Evolutionary conservation across 805 yeast species (phyloP), one percentile per base, ranked within the genome.

Genomic region (Saccharomycopsis babjevae): DNA sequence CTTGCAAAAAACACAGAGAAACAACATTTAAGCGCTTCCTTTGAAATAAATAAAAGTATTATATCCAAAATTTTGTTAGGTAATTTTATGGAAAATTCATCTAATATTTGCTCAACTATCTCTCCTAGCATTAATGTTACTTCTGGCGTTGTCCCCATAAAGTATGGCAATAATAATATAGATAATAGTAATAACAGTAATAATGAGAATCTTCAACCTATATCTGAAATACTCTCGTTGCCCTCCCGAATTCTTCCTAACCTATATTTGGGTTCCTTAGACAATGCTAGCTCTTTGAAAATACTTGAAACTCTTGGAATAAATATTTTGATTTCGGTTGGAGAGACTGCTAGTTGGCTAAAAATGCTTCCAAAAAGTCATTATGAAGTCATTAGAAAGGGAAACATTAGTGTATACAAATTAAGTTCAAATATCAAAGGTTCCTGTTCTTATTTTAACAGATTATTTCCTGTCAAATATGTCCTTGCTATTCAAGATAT

Each of bases 171-270:
- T 43, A 22, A 13, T 8, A 20, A 34, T 46, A 46, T n/a, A 22
- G 7, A 46, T 46, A 46, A 46, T 25, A 43, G 20, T 22, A 18
- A 4, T 18, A 43, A 13, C 10, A 43, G 10, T 18, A 22, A 43
- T 8, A 46, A 7, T 8, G 22, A 5, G 4, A 22, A 25, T 11
- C 32, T 3, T 1, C 32, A 46, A 11, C 8, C 11, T 11, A 5
- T 46, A 11, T 46, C 52, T 4, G 52, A 46, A 46, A 25, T 46
- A 22, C 32, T 22, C 28, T 56, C 61, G 1, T 69, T 93, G 28
- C 98, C 98, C 1, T 90, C 97, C 0, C 75, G 88, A 58, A 86
- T 93, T 3, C 72, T 92, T 59, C 88, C 93, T 0, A 92, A 92
- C 71, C 71, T 93, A 63, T 93, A 91, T 68, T 75, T 93, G 59